These are phyloP conservation scores for Colletotrichum viniferum DNA, from an alignment of 2,329 filamentous ascomycete genomes.

Conservation along the genomic window DNA sequence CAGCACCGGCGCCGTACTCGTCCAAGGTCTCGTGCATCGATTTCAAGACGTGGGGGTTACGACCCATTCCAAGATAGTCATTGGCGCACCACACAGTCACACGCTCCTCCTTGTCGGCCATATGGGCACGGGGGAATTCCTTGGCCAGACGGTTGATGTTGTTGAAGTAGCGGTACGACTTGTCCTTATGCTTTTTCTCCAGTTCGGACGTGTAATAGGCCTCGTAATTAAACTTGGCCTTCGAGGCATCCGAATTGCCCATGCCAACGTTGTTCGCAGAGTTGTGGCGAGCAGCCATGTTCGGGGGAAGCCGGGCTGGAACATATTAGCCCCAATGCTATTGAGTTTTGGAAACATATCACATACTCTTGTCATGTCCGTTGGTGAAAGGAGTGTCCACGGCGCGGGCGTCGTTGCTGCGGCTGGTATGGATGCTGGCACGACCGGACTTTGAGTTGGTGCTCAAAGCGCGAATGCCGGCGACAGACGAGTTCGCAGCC, in stretches of 20 bases:
- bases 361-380: constrained; percentile 55
- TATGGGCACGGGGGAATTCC: constrained; percentile 95
- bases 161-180: constrained; percentile 99
- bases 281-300: constrained; percentile 31
- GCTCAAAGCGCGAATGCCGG: constrained; percentile 56
- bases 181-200: constrained; percentile 99
- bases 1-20: constrained; percentile 92
- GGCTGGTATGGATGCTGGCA: constrained; percentile 82
- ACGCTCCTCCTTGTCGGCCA: constrained; percentile 78
- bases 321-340: constrained; percentile 21
- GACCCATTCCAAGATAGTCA: constrained; percentile 97
- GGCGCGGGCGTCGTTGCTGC: constrained; percentile 76
- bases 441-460: constrained; percentile 59
- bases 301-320: constrained; percentile 40
- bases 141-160: constrained; percentile 99
- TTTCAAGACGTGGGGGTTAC: constrained; percentile 84
- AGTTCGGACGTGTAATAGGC: constrained; percentile 86
- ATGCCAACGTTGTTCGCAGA: constrained; percentile 26
- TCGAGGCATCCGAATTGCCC: constrained; percentile 17
- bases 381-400: constrained; percentile 65
- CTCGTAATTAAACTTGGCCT: constrained; percentile 84
- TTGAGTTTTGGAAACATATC: background rate
- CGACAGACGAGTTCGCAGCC: constrained; percentile 45
- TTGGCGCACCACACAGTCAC: constrained; percentile 99
- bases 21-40: constrained; percentile 96